Base-by-base conservation (phyloP, 1,284 basidiomycete genomes). In the Leccinum pseudoinsigne region DNA sequence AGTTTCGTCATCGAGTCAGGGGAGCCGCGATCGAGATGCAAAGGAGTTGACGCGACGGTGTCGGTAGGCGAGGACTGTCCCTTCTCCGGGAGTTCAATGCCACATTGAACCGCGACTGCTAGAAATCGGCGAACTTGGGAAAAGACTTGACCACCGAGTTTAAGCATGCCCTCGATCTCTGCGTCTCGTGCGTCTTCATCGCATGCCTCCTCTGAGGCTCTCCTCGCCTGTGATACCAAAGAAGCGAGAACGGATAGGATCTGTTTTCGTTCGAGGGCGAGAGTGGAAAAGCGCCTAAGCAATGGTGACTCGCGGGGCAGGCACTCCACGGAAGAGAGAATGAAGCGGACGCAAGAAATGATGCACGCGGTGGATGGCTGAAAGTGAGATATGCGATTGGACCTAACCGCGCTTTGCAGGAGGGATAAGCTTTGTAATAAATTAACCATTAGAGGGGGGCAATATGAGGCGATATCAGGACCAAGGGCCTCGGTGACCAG, bases 261-360 rank as follows among this genome's bases (percentile, higher is more conserved):
- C 12, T 50, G 47, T 21, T 50, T 50, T 23, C 47, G 21, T 50
- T 50, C 47, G 21, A 50, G 21, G 18, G 47, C 21, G 12, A 50
- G 47, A 12, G 47, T 50, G 12, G 91, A 86, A 69, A 88, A 87
- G 28, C 81, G 81, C 62, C 84, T 84, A 36, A 98, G 83, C 12
- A 92, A 78, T 0, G 83, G 81, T 1, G 94, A 90, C 65, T 97
- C 93, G 62, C 94, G 90, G 40, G 88, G 88, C 28, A 98, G 82
- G 67, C 95, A 97, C 65, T 93, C 93, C 12, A 94, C 90, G 10
- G 91, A 86, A 28, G 89, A 86, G 50, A 99, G 84, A 16, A 97
- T 89, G 26, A 90, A 87, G n/a, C 97, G 91, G 45, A 99, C 94
- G 60, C 94, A 94, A 4, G 94, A 95, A 69, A 99, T 97, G 68